Conservation (phyloP, 805 yeast species). For the Ogataea allantospora region DNA sequence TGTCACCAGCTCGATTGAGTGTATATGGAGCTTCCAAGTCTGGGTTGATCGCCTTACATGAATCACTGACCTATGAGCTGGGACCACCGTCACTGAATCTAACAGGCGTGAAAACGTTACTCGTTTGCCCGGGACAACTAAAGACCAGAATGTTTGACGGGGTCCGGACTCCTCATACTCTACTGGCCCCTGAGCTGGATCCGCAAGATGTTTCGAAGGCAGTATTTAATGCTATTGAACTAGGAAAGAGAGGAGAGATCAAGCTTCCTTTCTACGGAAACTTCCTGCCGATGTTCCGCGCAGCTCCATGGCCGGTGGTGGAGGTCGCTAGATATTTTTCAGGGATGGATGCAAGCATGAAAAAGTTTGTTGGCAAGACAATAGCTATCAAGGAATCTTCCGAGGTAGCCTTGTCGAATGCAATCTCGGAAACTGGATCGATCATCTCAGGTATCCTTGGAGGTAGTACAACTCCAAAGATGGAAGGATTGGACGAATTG, state of each 20-base stretch:
- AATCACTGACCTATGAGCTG: conserved; percentile 69
- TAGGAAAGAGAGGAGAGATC: conserved; percentile 67
- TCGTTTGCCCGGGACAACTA: conserved; percentile 87
- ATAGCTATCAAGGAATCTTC: conserved; percentile 19
- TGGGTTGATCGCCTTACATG: conserved; percentile 82
- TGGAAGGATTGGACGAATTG: conserved; percentile 1
- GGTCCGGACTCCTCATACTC: conserved; percentile 67
- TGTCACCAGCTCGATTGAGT: conserved; percentile 76
- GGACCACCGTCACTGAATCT: conserved; percentile 48
- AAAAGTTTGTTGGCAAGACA: conserved; percentile 29
- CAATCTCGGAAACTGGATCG: conserved; percentile 22
- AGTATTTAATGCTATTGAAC: conserved; percentile 53
- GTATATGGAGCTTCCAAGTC: conserved; percentile 92
- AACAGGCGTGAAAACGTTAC: conserved; percentile 63
- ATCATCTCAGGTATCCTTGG: conserved; percentile 20
- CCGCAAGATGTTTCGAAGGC: conserved; percentile 62
- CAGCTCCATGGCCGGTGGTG: conserved; percentile 68
- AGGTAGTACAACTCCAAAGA: conserved; percentile 9
- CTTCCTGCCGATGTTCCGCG: conserved; percentile 67
- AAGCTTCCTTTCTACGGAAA: conserved; percentile 76
- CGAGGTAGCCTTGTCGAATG: conserved; percentile 18
- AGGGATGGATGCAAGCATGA: conserved; percentile 61
- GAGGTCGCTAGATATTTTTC: conserved; percentile 54
- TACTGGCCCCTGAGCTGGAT: conserved; percentile 81
- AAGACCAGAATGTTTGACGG: conserved; percentile 71